Percentiles rank a stretch among this genome's conserved stretches.
Conservation (phyloP, 768 basidiomycete species). For the Rhodotorula graminis region DNA sequence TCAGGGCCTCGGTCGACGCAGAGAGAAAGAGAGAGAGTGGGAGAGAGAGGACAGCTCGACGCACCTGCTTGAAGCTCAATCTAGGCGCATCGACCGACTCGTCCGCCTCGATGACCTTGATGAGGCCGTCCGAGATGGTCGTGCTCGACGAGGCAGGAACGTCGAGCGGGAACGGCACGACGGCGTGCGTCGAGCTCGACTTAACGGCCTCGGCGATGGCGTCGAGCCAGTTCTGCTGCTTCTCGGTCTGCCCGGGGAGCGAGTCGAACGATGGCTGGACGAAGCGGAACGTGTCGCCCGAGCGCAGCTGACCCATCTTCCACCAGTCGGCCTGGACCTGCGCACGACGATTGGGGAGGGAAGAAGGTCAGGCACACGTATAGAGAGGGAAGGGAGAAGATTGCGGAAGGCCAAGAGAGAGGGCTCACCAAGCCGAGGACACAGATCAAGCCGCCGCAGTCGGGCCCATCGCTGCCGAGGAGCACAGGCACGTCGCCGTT, state of each 20-base stretch:
- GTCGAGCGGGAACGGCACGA: constrained; percentile 26
- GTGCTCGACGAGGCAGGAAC: constrained; percentile 18
- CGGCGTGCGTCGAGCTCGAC: neutral
- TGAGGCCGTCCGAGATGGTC: constrained; percentile 46
- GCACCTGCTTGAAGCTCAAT: constrained; percentile 48
- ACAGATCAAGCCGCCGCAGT: constrained; percentile 61
- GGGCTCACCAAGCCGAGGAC: neutral
- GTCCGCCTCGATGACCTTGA: constrained; percentile 45
- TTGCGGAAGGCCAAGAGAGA: too few species aligned
- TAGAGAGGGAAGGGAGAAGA: too few species aligned
- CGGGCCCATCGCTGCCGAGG: constrained; percentile 60
- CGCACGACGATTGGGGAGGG: too few species aligned
- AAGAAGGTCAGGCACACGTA: constrained; percentile 11
- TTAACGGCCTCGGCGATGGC: constrained; percentile 10
- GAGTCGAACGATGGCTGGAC: constrained; percentile 53
- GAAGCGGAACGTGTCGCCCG: constrained; percentile 58
- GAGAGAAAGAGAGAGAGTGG: constrained; percentile 33
- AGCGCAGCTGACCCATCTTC: constrained; percentile 63
- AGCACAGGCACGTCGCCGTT: constrained; percentile 69
- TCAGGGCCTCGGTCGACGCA: constrained; percentile 2
- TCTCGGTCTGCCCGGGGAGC: constrained; percentile 46
- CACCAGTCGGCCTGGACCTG: constrained; percentile 50
- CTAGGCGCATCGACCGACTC: constrained; percentile 36
- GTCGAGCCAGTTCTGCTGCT: constrained; percentile 46
- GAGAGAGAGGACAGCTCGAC: neutral